A percentile compares a stretch with the other conserved stretches of the same genome.
Evolutionary conservation across 495 filamentous ascomycete genomes (phyloP).

Genomic region (Lepraria neglecta): DNA sequence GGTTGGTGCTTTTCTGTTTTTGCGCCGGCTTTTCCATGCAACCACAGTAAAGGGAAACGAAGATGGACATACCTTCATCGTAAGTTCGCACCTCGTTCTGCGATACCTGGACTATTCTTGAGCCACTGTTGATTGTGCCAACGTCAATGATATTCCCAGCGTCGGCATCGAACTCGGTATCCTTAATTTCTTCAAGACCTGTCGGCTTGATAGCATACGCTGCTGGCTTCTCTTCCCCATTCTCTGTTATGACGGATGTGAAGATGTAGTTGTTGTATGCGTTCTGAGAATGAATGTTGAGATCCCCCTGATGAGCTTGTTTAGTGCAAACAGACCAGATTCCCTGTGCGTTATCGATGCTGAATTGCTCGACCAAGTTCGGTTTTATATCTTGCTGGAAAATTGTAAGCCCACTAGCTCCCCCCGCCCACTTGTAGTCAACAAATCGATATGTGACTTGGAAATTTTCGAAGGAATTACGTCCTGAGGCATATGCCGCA

Average conservation of each 20-base stretch:
- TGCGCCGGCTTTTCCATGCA: neutral
- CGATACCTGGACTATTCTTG: slow-evolving; percentile 75
- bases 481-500: slow-evolving; percentile 45
- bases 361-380: slow-evolving; percentile 46
- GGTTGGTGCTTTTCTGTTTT: neutral
- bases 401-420: slow-evolving; percentile 63
- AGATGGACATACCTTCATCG: slow-evolving; percentile 62
- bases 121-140: slow-evolving; percentile 64
- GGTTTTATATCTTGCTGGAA: slow-evolving; percentile 71
- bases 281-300: slow-evolving; percentile 33
- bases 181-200: slow-evolving; percentile 57
- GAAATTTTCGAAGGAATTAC: slow-evolving; percentile 36
- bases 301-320: slow-evolving; percentile 35
- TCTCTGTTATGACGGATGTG: slow-evolving; percentile 54
- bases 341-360: slow-evolving; percentile 49
- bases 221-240: slow-evolving; percentile 49
- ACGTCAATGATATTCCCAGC: slow-evolving; percentile 77
- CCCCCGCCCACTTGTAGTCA: slow-evolving; percentile 63
- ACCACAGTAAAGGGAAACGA: slow-evolving; percentile 1
- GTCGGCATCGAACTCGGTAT: slow-evolving; percentile 83
- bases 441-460: slow-evolving; percentile 58
- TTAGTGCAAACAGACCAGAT: slow-evolving; percentile 60
- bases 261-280: slow-evolving; percentile 66
- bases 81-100: slow-evolving; percentile 79
- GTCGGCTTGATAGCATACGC: slow-evolving; percentile 53